Conservation (phyloP, 257 asterid genomes). For the Solanum chaucha region DNA sequence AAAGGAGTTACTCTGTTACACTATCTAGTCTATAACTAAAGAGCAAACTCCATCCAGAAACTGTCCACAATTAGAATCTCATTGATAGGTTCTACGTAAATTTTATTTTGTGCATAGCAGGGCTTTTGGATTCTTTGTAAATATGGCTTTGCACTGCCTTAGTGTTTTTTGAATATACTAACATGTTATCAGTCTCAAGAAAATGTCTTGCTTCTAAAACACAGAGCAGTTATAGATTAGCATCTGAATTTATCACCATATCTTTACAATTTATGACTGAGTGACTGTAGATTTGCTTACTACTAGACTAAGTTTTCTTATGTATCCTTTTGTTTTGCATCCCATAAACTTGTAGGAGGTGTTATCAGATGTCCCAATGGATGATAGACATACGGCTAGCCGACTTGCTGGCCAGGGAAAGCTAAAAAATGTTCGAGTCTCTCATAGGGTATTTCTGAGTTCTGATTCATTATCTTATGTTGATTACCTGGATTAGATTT, state of each 20-base stretch:
- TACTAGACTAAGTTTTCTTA: not conserved
- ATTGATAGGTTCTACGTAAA: not conserved
- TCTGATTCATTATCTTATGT: slow-evolving; percentile 3
- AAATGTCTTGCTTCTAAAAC: not conserved
- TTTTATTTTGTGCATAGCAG: not conserved
- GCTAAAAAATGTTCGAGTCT: slow-evolving; percentile 66
- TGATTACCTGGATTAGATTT: not conserved
- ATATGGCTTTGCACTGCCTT: not conserved
- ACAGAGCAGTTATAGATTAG: not conserved
- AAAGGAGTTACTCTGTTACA: not conserved
- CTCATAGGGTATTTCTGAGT: slow-evolving; percentile 59
- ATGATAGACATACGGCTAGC: slow-evolving; percentile 59
- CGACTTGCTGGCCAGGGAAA: slow-evolving; percentile 51
- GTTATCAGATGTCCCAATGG: slow-evolving; percentile 85
- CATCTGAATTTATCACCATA: not conserved
- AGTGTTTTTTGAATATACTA: not conserved
- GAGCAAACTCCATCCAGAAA: not conserved
- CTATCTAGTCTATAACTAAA: not conserved
- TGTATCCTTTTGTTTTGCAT: not conserved
- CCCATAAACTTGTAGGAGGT: slow-evolving; percentile 49
- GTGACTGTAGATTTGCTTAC: not conserved
- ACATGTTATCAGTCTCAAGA: not conserved
- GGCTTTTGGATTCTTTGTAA: not conserved
- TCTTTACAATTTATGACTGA: not conserved
- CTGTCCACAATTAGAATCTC: not conserved